Base-by-base conservation (phyloP, 2,329 filamentous ascomycete species). In the Ophiostoma populinum region DNA sequence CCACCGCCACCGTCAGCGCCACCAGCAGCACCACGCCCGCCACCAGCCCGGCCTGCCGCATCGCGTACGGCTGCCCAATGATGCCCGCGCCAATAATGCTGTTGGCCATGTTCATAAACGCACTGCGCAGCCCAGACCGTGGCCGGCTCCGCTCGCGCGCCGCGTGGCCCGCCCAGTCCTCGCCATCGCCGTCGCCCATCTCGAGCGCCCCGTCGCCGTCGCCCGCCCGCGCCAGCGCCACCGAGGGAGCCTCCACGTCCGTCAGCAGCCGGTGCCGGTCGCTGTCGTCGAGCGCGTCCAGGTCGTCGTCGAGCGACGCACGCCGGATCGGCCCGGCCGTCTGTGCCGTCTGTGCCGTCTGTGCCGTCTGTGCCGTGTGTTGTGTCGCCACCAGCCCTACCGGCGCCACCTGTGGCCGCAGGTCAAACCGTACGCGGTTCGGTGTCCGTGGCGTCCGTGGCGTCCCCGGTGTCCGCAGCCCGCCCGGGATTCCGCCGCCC, bases 71-170 rank as follows among this genome's bases (percentile, higher is more conserved):
- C 57, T 98, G 90, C 4, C 81, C 73, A 49, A 78, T 77, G 54
- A 78, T 78, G 35, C 74, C 73, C 2, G 74, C 75, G 25, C 74
- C 75, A 46, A 98, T 94, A 53, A 98, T 98, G 48, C 81, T 92
- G 61, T 98, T 98, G 43, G 90, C 87, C 90, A 98, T 98, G 58
- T 98, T 98, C 85, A 95, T 93, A 47, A 98, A 95, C 3, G 90
- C 87, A 52, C 79, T 82, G 42, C 70, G 66, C 58, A 95, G 67
- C 5, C 80, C 79, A 39, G 82, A 92, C 58, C 87, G 87, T 31
- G 87, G 85, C 38, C 86, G 67, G 26, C 50, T 49, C 37, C 64
- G 61, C 51, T 75, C 69, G 22, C 61, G 57, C 46, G 67, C 63
- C 5, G 63, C 65, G 55, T 62, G 64, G 20, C 15, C 40, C 35